These are phyloP conservation scores for Urtica urens DNA, from an alignment of 306 rosid species.

Conservation along the genomic window DNA sequence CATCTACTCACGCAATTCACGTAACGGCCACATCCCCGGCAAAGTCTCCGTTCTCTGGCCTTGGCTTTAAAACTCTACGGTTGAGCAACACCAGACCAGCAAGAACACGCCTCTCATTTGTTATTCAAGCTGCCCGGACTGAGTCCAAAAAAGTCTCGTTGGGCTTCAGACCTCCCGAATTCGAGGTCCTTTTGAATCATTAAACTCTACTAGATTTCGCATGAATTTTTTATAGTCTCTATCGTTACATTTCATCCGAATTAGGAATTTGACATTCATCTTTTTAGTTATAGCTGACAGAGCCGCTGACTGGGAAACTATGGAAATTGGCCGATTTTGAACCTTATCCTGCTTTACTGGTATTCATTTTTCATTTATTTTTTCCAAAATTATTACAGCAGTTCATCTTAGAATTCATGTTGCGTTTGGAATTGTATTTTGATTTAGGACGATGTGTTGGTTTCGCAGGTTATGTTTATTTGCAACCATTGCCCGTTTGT, in stretches of 20 bases:
- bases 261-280: background rate
- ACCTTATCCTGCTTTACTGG: constrained; percentile 82
- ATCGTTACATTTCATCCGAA: background rate
- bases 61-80: constrained; percentile 27
- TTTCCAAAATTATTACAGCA: background rate
- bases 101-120: constrained; percentile 15
- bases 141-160: constrained; percentile 50
- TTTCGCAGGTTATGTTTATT: constrained; percentile 86
- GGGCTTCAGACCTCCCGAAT: constrained; percentile 77
- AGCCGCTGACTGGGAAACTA: constrained; percentile 80
- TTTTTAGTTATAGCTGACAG: constrained; percentile 49
- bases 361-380: constrained; percentile 13
- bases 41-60: constrained; percentile 26
- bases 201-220: background rate
- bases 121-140: constrained; percentile 49
- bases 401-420: background rate
- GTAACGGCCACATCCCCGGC: no score
- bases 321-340: constrained; percentile 87
- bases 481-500: constrained; percentile 98
- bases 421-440: background rate
- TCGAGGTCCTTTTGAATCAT: constrained; percentile 36
- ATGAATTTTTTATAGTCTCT: background rate
- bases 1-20: no score
- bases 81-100: constrained; percentile 19
- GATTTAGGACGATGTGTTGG: constrained; percentile 8